Evolutionary conservation across 2,329 filamentous ascomycete species (phyloP).

Genomic region (Fusarium tuaranense): DNA sequence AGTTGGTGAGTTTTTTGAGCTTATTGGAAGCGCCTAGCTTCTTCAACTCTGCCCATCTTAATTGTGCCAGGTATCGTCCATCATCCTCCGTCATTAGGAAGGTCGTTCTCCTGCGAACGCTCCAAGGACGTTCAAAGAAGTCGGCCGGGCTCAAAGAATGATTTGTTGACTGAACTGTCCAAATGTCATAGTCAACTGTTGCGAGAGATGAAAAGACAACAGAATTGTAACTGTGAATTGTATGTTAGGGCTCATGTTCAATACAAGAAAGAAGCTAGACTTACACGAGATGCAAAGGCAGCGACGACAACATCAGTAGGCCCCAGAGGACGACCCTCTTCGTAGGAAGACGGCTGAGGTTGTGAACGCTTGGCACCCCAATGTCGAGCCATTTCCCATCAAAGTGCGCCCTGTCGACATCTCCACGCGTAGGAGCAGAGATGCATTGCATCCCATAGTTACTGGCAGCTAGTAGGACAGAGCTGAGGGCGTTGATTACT

Average conservation of each 20-base stretch:
- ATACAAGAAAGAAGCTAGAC: background rate
- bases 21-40: background rate
- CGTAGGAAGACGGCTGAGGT: background rate
- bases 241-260: background rate
- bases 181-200: no score
- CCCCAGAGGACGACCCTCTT: constrained; percentile 1
- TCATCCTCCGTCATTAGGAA: no score
- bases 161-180: no score
- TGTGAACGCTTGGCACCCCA: constrained; percentile 27
- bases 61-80: no score
- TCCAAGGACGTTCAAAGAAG: background rate
- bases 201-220: constrained; percentile 13
- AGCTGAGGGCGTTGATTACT: constrained; percentile 23
- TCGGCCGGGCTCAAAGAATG: no score
- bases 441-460: constrained; percentile 52
- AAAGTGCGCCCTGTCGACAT: constrained; percentile 42
- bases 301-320: constrained; percentile 4
- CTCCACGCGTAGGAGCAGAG: constrained; percentile 46
- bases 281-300: constrained; percentile 17
- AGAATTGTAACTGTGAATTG: constrained; percentile 9
- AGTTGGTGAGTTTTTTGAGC: background rate
- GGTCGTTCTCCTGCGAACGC: no score
- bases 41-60: background rate
- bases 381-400: constrained; percentile 28
- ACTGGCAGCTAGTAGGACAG: constrained; percentile 31